Evolutionary conservation across 352 stramenopile species (phyloP).

Genomic region (Thraustochytrium sp.): DNA sequence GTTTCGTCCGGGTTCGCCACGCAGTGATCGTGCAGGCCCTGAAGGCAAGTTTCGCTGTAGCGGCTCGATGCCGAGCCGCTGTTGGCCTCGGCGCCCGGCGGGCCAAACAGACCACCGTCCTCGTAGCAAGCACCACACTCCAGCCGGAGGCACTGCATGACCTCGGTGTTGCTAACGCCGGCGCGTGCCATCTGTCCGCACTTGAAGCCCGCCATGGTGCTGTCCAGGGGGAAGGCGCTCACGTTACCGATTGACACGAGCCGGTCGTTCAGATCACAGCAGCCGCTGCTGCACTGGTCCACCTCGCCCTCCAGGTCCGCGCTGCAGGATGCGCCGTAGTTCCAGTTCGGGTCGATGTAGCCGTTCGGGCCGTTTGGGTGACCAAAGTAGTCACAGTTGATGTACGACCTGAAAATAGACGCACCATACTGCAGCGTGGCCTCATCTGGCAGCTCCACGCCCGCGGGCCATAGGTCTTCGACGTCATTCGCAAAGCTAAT

Average conservation of each 20-base stretch:
- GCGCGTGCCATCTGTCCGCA: not conserved
- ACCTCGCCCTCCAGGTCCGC: not conserved
- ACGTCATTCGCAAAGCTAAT: not conserved
- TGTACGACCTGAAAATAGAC: not conserved
- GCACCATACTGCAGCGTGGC: not conserved
- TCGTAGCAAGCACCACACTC: slow-evolving; percentile 1
- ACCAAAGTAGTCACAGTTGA: not conserved
- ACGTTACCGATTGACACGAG: not conserved
- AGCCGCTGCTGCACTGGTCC: not conserved
- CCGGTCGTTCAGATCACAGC: not conserved
- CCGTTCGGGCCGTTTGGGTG: not conserved
- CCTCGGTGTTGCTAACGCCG: not conserved
- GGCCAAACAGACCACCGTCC: not conserved
- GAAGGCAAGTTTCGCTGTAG: not conserved
- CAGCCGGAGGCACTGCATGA: not conserved
- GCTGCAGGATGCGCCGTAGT: not conserved
- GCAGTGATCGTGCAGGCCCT: not conserved
- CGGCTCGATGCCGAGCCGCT: not conserved
- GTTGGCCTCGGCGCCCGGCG: not conserved
- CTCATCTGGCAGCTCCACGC: not conserved
- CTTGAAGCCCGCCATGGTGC: not conserved
- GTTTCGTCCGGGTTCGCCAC: not conserved
- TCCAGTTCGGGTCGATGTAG: not conserved
- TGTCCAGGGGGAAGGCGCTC: not conserved
- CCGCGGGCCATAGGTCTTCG: not conserved